Evolutionary conservation across 768 basidiomycete genomes (phyloP).

Genomic region (Mrakia hoshinonis): DNA sequence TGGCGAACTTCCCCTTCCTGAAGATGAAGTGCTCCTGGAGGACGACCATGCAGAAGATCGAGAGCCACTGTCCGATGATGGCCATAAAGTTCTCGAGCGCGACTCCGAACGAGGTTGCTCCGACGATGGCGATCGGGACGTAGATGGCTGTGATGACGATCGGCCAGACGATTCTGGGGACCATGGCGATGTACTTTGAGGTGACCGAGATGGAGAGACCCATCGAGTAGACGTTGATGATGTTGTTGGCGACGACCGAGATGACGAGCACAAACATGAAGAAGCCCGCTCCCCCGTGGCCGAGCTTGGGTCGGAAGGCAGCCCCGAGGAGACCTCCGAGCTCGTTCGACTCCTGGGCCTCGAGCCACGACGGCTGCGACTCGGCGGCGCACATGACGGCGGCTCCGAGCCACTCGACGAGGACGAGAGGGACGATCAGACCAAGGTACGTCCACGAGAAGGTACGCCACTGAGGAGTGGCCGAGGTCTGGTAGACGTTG

Average conservation of each 20-base stretch:
- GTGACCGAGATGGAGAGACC: conserved; percentile 47
- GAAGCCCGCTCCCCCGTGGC: conserved; percentile 46
- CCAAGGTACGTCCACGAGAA: conserved; percentile 45
- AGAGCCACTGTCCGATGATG: conserved; percentile 47
- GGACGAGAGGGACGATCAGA: conserved; percentile 38
- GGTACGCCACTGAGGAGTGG: conserved; percentile 41
- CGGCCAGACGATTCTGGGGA: conserved; percentile 42
- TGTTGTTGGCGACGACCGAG: conserved; percentile 48
- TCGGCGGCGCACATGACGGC: conserved; percentile 44
- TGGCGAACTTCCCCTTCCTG: conserved; percentile 41
- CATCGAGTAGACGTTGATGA: conserved; percentile 44
- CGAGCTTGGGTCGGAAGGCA: conserved; percentile 41
- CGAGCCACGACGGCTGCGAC: conserved; percentile 35
- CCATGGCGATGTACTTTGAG: conserved; percentile 43
- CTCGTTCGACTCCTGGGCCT: conserved; percentile 41
- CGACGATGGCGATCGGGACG: conserved; percentile 48
- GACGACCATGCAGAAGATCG: conserved; percentile 48
- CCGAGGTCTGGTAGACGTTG: conserved; percentile 45
- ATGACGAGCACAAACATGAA: conserved; percentile 47
- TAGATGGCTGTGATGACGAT: conserved; percentile 44
- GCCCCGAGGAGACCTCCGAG: conserved; percentile 49
- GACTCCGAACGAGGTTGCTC: conserved; percentile 45
- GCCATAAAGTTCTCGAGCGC: conserved; percentile 45
- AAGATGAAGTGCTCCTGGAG: conserved; percentile 51
- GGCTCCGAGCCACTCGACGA: conserved; percentile 48